phyloP scores from a whole-genome alignment of 208 protist species.

The Tritrichomonas musculus region DNA sequence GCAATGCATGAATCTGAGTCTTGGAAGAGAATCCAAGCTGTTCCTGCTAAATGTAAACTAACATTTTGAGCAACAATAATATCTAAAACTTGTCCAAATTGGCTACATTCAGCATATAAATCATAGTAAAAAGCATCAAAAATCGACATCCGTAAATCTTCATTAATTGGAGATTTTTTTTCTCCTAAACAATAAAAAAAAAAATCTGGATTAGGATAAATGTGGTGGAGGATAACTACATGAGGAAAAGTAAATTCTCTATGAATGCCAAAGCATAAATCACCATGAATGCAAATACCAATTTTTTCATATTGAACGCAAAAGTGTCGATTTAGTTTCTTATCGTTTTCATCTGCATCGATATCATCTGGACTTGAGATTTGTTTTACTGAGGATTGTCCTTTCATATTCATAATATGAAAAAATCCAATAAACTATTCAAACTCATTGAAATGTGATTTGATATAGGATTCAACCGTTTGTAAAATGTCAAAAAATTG shows the following conservation, averaged over 20 bases:
- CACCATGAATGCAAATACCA: too few species aligned
- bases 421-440: too few species aligned
- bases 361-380: too few species aligned
- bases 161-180: not conserved
- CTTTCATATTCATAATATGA: too few species aligned
- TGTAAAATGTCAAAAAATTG: too few species aligned
- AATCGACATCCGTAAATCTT: not conserved
- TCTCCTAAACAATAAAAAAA: not conserved
- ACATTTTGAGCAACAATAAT: not conserved
- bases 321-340: too few species aligned
- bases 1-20: not conserved
- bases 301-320: too few species aligned
- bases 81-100: not conserved
- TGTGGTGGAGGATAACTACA: not conserved
- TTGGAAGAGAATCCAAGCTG: not conserved
- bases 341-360: too few species aligned
- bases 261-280: too few species aligned
- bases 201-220: not conserved
- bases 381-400: too few species aligned
- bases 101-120: not conserved
- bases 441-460: too few species aligned
- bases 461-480: too few species aligned
- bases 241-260: not conserved
- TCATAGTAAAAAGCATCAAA: not conserved
- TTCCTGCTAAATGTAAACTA: not conserved